These are phyloP conservation scores for Pseudonitzschia multiseries DNA, from an alignment of 108 stramenopile genomes.

Conservation along the genomic window DNA sequence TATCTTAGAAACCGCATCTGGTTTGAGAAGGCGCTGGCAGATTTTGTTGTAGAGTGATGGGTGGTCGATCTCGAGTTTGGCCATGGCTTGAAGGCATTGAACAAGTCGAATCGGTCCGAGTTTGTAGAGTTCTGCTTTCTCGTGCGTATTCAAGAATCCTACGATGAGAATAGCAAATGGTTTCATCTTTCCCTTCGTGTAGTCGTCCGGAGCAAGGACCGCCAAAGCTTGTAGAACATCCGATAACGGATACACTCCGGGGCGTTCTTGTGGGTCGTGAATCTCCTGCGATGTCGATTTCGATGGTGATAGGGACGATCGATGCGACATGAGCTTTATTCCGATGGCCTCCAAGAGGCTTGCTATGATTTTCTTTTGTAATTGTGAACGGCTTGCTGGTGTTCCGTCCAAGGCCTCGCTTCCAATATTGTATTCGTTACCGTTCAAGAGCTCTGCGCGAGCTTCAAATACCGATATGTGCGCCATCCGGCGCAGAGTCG, in stretches of 20 bases:
- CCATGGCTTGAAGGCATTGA: slow-evolving; percentile 33
- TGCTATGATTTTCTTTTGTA: slow-evolving; percentile 6
- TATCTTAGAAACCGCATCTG: slow-evolving; percentile 26
- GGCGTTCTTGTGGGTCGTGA: slow-evolving; percentile 3
- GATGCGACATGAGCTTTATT: slow-evolving; percentile 14
- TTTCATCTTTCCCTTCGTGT: neutral
- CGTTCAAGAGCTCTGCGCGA: neutral
- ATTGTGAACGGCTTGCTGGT: neutral
- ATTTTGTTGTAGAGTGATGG: slow-evolving; percentile 16
- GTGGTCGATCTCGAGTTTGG: slow-evolving; percentile 20
- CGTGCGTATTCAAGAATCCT: slow-evolving; percentile 20
- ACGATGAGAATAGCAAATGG: slow-evolving; percentile 20
- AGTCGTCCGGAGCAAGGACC: slow-evolving; percentile 9
- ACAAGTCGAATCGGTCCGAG: slow-evolving; percentile 23
- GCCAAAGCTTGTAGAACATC: slow-evolving; percentile 32
- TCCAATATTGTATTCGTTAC: neutral
- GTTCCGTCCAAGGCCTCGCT: neutral
- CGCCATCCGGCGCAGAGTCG: slow-evolving; percentile 21
- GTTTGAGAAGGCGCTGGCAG: slow-evolving; percentile 26
- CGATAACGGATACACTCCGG: slow-evolving; percentile 18
- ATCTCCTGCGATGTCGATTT: neutral
- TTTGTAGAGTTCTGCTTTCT: slow-evolving; percentile 12
- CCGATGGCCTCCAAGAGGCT: slow-evolving; percentile 24
- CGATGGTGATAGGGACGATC: slow-evolving; percentile 1
- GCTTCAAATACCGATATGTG: slow-evolving; percentile 22